Base-by-base conservation (phyloP, 805 yeast genomes). In the Teunomyces cretensis region DNA sequence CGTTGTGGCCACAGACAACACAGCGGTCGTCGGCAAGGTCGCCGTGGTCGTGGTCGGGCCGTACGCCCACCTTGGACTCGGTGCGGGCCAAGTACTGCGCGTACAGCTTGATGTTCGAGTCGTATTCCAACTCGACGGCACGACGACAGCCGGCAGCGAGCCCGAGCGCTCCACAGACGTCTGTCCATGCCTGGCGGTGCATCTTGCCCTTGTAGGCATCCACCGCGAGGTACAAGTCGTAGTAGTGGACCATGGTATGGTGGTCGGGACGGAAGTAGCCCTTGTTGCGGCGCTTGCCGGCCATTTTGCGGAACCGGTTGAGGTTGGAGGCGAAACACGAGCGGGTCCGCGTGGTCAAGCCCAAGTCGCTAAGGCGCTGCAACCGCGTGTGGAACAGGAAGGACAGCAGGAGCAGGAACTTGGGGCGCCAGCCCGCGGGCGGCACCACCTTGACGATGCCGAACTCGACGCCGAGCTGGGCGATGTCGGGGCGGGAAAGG, bases 321-420 rank as follows among this genome's bases (percentile, higher is more conserved):
- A 86, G 62, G 50, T 84, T 88, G 44, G 76, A 80, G 37, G 68
- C 67, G 64, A 86, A 86, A 52, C 81, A 80, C 47, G 75, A 67
- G 39, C 91, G 68, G 28, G 84, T 78, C 49, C 95, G 68, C 46
- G 83, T 83, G 6, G 76, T 60, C 13, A 87, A 59, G 19, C 84
- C 82, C 55, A 87, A 65, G 57, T 85, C 88, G 53, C 79, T 76
- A 43, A 87, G 56, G 39, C 74, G 77, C 58, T 86, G 94, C n/a
- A 83, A 58, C 44, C 95, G 63, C 7, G 89, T 84, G 49, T 79
- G 83, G 57, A 87, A 86, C 40, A 64, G 72, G 62, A 86, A 86
- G 6, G 65, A 55, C 38, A 70, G 67, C 40, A 84, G 72, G 15
- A 86, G 65, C 44, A 81, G 72, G 50, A 84, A 75, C 0, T 79